Evolutionary conservation across 1,284 basidiomycete species (phyloP), one percentile per base, ranked within the genome.

Genomic region (Apiotrichum laibachii): DNA sequence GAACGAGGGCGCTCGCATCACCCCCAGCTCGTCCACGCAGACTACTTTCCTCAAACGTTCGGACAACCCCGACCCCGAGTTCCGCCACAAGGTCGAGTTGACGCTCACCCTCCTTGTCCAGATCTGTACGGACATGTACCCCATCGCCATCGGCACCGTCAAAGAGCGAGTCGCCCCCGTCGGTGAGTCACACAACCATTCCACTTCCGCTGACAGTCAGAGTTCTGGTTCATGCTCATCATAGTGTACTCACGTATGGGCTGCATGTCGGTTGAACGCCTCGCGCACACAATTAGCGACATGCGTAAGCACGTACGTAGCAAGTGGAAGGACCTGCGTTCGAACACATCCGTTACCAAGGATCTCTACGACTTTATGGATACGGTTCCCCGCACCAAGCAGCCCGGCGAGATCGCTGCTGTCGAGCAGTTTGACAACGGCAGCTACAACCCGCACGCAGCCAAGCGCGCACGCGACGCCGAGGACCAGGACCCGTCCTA

Each of bases 231-330:
- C 57, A 60, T 64, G 37, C 65, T 53, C 10, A 61, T 68, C 33
- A 53, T 76, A 53, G 70, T 77, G 51, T 72, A 63, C 63, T 51
- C 26, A 16, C 67, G 70, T 26, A 71, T 71, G 67, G 60, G 64
- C 42, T 55, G 58, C 26, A 55, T 64, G 19, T 62, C 69, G 0
- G 16, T 69, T 18, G 11, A 34, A 9, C 45, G 64, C 7, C 62
- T 78, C 18, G 74, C 74, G 11, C 21, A 33, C 13, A 47, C 60
- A 16, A 71, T 77, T 33, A 60, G 67, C 21, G 45, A 67, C 31
- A 67, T 77, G 64, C 70, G 75, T 45, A 19, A 8, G 9, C 47
- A 55, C 31, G 55, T 74, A 21, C 68, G 72, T 46, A 26, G 11
- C 7, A 50, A 58, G 21, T 59, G 64, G 40, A 49, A 42, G 18